Base-by-base conservation (phyloP, 495 filamentous ascomycete species). In the Penicillium tannophilum region DNA sequence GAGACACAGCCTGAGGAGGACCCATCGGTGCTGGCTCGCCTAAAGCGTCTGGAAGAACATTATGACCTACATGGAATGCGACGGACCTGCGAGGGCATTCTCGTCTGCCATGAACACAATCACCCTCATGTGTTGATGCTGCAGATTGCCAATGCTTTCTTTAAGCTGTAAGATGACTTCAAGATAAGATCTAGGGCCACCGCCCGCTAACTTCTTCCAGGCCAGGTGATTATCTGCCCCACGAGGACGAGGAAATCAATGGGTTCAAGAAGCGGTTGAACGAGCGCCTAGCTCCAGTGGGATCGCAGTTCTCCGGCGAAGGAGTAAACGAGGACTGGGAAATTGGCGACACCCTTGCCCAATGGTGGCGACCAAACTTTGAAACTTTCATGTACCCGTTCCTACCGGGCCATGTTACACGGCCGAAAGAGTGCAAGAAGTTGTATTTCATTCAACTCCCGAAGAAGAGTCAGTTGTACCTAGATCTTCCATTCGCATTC, bases 341-440 rank as follows among this genome's bases (percentile, higher is more conserved):
- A 68, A 88, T 98, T 70, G 90, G 88, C 56, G 93, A 97, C 65
- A 95, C 92, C 4, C 82, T 98, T 47, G 93, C 94, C 39, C 92
- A 96, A 77, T 98, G 95, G 94, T 98, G 92, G 92, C 81, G 94
- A 28, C 94, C 94, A 43, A 98, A 97, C 76, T 97, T 98, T 68
- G 94, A 98, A 79, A 98, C 94, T 1, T 98, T 97, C 80, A 97
- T 97, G 94, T 98, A 98, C 72, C 94, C 94, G 1, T 98, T 96
- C 75, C 86, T 97, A 45, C 94, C 94, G 7, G 90, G 92, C 17
- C 94, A 98, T 73, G 90, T 96, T 56, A 96, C 94, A 9, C 83
- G 95, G 43, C 94, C 94, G 17, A 98, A 97, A 80, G 94, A 98
- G 82, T 97, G 93, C 80, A 98, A 98, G 82, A 98, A 98, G 83